phyloP scores from a whole-genome alignment of 495 filamentous ascomycete genomes.

The Podospora comata region DNA sequence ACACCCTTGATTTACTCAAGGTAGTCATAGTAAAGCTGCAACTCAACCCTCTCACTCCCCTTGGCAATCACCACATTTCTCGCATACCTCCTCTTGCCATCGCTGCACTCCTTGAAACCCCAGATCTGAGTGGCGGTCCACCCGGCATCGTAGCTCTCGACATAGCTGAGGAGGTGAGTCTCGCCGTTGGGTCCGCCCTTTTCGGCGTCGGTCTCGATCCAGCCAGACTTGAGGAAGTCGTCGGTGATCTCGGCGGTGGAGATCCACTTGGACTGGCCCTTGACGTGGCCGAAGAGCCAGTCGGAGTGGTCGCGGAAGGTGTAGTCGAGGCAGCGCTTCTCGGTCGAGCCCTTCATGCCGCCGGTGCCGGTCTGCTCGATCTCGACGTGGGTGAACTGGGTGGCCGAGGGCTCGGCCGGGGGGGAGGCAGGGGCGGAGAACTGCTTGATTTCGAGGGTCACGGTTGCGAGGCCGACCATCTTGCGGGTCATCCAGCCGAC shows the following conservation, averaged over 20 bases:
- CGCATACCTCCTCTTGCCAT: conserved; percentile 62
- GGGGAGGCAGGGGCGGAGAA: conserved; percentile 50
- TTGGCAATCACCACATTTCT: conserved; percentile 65
- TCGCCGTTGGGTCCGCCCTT: conserved; percentile 47
- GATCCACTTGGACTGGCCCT: conserved; percentile 59
- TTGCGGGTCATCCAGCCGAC: conserved; percentile 80
- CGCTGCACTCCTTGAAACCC: conserved; percentile 47
- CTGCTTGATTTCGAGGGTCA: conserved; percentile 68
- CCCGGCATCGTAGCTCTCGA: conserved; percentile 50
- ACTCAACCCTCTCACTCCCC: conserved; percentile 56
- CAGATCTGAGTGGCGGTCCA: conserved; percentile 62
- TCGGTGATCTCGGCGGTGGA: conserved; percentile 36
- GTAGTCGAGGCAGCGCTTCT: conserved; percentile 72
- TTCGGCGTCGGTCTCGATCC: conserved; percentile 51
- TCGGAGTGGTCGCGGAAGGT: conserved; percentile 66
- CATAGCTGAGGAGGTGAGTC: conserved; percentile 51
- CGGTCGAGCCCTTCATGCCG: conserved; percentile 68
- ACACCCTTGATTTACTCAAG: conserved; percentile 15
- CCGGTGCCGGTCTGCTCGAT: conserved; percentile 75
- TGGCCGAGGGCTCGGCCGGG: conserved; percentile 36
- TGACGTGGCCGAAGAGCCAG: conserved; percentile 73
- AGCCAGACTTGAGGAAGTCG: conserved; percentile 49
- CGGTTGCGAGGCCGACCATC: conserved; percentile 64
- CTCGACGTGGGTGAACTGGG: conserved; percentile 65
- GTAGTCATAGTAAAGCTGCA: conserved; percentile 74